phyloP scores from a whole-genome alignment of 495 filamentous ascomycete genomes.

The Rostrohypoxylon terebratum region DNA sequence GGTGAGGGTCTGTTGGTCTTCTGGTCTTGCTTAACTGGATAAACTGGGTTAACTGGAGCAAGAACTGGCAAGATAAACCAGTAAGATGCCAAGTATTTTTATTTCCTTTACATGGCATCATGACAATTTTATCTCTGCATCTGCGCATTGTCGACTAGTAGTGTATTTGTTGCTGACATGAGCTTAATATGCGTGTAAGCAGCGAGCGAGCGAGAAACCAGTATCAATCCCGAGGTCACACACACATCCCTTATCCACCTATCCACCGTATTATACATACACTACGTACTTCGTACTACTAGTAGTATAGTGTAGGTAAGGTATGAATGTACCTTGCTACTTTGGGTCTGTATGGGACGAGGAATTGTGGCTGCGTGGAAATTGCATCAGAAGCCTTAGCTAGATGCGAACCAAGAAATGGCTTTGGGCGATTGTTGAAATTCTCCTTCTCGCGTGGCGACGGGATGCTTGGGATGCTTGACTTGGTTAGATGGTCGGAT shows the following conservation, averaged over 20 bases:
- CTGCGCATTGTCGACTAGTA: slow-evolving; percentile 7
- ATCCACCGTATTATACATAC: no score
- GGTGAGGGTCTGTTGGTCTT: slow-evolving; percentile 3
- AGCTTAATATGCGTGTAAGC: slow-evolving; percentile 14
- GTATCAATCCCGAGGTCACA: slow-evolving; percentile 6
- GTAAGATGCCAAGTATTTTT: background rate
- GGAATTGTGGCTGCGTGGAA: slow-evolving; percentile 18
- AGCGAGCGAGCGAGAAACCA: slow-evolving; percentile 3
- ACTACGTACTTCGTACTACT: no score
- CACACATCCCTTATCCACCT: slow-evolving; percentile 4
- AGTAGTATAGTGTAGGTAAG: no score
- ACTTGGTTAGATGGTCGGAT: background rate
- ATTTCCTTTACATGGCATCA: background rate
- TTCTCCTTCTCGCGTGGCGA: slow-evolving; percentile 4
- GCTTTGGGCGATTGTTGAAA: slow-evolving; percentile 10
- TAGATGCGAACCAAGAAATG: slow-evolving; percentile 5
- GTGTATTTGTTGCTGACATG: slow-evolving; percentile 23
- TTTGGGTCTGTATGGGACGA: background rate
- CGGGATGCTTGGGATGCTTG: background rate
- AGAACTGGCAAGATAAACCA: slow-evolving; percentile 11
- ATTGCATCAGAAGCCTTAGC: slow-evolving; percentile 23
- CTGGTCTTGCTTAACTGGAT: slow-evolving; percentile 4
- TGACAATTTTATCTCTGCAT: slow-evolving; percentile 26
- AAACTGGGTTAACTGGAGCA: background rate
- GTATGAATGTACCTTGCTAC: background rate